Base-by-base conservation (phyloP, 345 rosid species). In the Rhodamnia argentea region DNA sequence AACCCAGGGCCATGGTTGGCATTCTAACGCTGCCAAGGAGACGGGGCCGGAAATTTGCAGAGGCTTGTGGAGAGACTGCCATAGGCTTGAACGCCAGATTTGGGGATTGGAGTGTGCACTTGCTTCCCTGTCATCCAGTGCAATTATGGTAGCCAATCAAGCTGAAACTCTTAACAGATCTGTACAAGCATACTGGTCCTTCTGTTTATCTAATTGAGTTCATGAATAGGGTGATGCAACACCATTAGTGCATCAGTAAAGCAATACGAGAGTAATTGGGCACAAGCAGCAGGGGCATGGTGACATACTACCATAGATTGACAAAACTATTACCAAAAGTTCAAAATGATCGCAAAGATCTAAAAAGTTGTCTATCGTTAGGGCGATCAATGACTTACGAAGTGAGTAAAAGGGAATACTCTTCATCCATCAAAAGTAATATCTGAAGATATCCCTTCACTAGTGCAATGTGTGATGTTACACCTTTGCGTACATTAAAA, bases 51-150 rank as follows among this genome's bases (percentile, higher is more conserved):
- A 90, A 82, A 85, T 57, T 87, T 74, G 85, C 87, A 94, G 82
- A 86, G 84, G 83, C 91, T 89, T 90, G 94, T 74, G 91, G 82
- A 87, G 94, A 89, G 86, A 89, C 85, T 89, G 92, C 70, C 90
- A 88, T 91, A 89, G 85, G 90, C 92, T 85, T 92, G 90, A 83
- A 83, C 50, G 86, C 92, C 86, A 91, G 88, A 89, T 90, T 92
- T 84, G 87, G 90, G 90, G 88, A 88, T 88, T 27, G 90, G 88
- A 94, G 93, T 84, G 90, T 83, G 91, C 93, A 94, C 86, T 93
- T 93, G 84, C 93, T 92, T 87, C 89, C 98, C 98, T 94, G 96
- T 92, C 89, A 93, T 85, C 85, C 93, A 93, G 88, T 83, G 82
- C 82, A 90, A 88, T 90, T 89, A 91, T 85, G 85, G 90, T 74